Conservation (phyloP, 257 asterid species). For the Capsicum pubescens region DNA sequence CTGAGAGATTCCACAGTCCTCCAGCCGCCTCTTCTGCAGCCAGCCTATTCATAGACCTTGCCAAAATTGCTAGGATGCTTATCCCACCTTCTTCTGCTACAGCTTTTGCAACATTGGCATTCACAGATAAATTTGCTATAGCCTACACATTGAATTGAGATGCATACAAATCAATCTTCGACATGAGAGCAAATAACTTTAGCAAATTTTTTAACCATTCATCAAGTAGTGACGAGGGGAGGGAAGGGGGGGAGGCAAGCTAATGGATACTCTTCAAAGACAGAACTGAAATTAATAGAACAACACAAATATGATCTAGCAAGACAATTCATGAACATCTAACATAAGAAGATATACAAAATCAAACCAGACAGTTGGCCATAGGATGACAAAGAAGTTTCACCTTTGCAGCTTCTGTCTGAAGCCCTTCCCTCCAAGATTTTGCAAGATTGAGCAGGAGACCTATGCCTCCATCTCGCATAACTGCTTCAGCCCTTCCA, state of each 20-base stretch:
- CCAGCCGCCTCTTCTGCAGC: slow-evolving; percentile 94
- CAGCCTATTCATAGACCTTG: slow-evolving; percentile 73
- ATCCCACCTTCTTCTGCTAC: slow-evolving; percentile 96
- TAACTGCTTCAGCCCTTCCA: slow-evolving; percentile 77
- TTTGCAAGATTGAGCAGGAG: slow-evolving; percentile 77
- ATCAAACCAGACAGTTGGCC: not conserved
- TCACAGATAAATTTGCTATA: slow-evolving; percentile 75
- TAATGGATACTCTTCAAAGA: slow-evolving; percentile 14
- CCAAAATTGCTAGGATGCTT: slow-evolving; percentile 60
- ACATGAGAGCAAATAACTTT: slow-evolving; percentile 14
- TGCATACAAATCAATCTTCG: slow-evolving; percentile 30
- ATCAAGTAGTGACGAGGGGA: slow-evolving; percentile 21
- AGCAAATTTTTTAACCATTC: slow-evolving; percentile 3
- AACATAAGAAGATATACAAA: not conserved
- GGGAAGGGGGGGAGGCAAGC: not conserved
- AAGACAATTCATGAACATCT: slow-evolving; percentile 1
- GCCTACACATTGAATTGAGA: slow-evolving; percentile 53
- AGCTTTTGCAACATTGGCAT: slow-evolving; percentile 83
- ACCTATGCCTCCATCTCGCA: slow-evolving; percentile 69
- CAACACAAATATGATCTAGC: slow-evolving; percentile 18
- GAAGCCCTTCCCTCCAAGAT: slow-evolving; percentile 84
- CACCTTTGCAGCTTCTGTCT: slow-evolving; percentile 86
- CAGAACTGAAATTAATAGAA: not conserved
- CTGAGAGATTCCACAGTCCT: slow-evolving; percentile 91
- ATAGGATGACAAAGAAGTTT: slow-evolving; percentile 27